Evolutionary conservation across 1,284 basidiomycete species (phyloP).

Genomic region (Ceratobasidium sp.): DNA sequence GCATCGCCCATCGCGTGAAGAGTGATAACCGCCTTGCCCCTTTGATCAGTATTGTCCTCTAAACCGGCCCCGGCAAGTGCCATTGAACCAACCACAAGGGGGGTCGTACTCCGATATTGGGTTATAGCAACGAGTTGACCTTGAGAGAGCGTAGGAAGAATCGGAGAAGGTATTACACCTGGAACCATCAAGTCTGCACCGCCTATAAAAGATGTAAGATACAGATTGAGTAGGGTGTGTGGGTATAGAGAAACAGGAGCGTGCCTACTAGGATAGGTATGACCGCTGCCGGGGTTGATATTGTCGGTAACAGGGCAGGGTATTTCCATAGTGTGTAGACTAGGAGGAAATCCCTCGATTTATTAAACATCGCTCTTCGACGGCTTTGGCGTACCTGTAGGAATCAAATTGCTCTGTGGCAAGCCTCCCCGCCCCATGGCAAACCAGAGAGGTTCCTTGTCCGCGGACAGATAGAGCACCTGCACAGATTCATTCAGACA

Average conservation of each 20-base stretch:
- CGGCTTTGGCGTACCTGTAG: slow-evolving; percentile 59
- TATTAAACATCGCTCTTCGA: not conserved
- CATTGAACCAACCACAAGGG: slow-evolving; percentile 74
- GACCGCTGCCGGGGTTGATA: slow-evolving; percentile 69
- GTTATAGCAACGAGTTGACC: slow-evolving; percentile 64
- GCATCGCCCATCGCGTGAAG: slow-evolving; percentile 74
- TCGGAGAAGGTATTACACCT: slow-evolving; percentile 66
- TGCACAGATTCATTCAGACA: slow-evolving; percentile 48
- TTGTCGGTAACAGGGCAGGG: slow-evolving; percentile 64
- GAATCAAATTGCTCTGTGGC: slow-evolving; percentile 66
- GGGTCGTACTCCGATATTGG: slow-evolving; percentile 58
- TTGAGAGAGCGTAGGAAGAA: slow-evolving; percentile 55
- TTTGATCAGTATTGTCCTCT: slow-evolving; percentile 55
- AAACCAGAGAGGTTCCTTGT: slow-evolving; percentile 85
- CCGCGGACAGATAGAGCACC: slow-evolving; percentile 68
- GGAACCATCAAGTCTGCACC: slow-evolving; percentile 83
- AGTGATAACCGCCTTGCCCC: slow-evolving; percentile 76
- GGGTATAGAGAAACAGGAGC: not conserved
- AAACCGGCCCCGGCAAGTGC: slow-evolving; percentile 61
- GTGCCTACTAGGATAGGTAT: slow-evolving; percentile 65
- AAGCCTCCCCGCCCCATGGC: slow-evolving; percentile 65
- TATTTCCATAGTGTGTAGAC: slow-evolving; percentile 80
- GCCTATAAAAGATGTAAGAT: not conserved
- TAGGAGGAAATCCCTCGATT: slow-evolving; percentile 41
- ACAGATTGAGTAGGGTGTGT: slow-evolving; percentile 11